Percentiles rank a stretch among this genome's conserved stretches.
These are phyloP conservation scores for Rhizoclosmatium globosum DNA, from an alignment of 192 early-diverging fungal genomes.

Conservation along the genomic window DNA sequence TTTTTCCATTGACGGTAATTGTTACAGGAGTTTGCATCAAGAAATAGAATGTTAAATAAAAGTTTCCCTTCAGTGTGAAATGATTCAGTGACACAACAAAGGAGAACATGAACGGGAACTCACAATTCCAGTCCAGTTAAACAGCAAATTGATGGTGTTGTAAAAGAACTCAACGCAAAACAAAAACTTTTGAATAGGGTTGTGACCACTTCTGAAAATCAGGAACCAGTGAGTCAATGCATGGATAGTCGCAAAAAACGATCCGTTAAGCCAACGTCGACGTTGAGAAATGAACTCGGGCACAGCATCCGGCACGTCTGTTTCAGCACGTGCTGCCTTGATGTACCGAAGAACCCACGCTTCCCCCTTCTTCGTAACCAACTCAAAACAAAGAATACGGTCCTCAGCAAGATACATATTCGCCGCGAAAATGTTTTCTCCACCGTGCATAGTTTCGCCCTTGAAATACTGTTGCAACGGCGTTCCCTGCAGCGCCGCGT, in stretches of 20 bases:
- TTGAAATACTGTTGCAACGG: slow-evolving; percentile 83
- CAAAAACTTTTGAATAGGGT: slow-evolving; percentile 67
- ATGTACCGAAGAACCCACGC: slow-evolving; percentile 82
- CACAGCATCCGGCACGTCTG: slow-evolving; percentile 79
- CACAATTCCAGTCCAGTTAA: slow-evolving; percentile 55
- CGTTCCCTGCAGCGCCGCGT: slow-evolving; percentile 70
- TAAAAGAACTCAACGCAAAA: slow-evolving; percentile 74
- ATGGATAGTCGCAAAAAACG: slow-evolving; percentile 69
- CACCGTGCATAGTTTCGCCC: slow-evolving; percentile 50
- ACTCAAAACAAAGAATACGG: slow-evolving; percentile 86
- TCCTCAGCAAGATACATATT: slow-evolving; percentile 89
- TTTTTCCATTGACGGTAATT: slow-evolving; percentile 46
- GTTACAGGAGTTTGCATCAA: slow-evolving; percentile 24
- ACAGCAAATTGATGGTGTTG: slow-evolving; percentile 67
- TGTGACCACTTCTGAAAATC: slow-evolving; percentile 73
- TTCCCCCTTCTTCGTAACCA: slow-evolving; percentile 74
- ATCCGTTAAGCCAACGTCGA: slow-evolving; percentile 65
- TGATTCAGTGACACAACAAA: slow-evolving; percentile 12
- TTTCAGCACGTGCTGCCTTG: slow-evolving; percentile 75
- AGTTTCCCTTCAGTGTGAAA: slow-evolving; percentile 38
- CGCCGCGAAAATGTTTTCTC: slow-evolving; percentile 72
- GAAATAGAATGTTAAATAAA: slow-evolving; percentile 68
- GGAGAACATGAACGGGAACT: slow-evolving; percentile 11
- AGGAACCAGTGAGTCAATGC: slow-evolving; percentile 68
- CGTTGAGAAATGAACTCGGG: slow-evolving; percentile 64